A percentile compares a stretch with the other conserved stretches of the same genome.
These are phyloP conservation scores for Leccinum boreale DNA, from an alignment of 768 basidiomycete genomes.

Conservation along the genomic window DNA sequence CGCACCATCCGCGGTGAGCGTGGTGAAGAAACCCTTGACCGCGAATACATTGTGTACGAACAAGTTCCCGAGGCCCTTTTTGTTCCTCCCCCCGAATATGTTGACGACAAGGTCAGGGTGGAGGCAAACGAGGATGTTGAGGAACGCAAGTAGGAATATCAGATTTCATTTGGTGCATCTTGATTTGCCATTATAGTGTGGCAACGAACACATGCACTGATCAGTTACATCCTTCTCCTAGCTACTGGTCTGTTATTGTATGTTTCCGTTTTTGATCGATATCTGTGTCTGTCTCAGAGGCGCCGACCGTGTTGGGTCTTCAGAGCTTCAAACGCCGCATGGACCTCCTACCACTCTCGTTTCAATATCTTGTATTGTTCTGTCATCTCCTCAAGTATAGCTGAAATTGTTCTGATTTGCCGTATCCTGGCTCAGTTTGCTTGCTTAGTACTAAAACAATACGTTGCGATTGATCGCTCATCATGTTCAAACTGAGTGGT, in stretches of 20 bases:
- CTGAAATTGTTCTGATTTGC: background rate
- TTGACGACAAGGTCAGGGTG: conserved; percentile 48
- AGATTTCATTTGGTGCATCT: background rate
- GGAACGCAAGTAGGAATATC: conserved; percentile 16
- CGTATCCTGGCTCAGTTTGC: too few relatives aligned
- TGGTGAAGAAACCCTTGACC: conserved; percentile 40
- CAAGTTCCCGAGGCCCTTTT: conserved; percentile 46
- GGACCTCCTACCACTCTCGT: conserved; percentile 15
- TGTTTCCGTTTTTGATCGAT: conserved; percentile 4
- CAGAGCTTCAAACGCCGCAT: background rate
- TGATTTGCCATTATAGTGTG: background rate
- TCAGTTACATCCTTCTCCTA: background rate
- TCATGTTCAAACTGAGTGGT: too few relatives aligned
- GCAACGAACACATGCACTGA: background rate
- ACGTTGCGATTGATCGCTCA: too few relatives aligned
- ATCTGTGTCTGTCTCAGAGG: background rate
- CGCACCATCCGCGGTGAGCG: conserved; percentile 51
- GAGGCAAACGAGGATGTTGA: conserved; percentile 10
- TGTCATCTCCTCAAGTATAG: conserved; percentile 9
- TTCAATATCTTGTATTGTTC: conserved; percentile 19
- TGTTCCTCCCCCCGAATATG: conserved; percentile 56
- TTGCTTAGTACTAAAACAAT: too few relatives aligned
- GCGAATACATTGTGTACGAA: conserved; percentile 42
- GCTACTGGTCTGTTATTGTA: conserved; percentile 6
- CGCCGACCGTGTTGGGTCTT: conserved; percentile 5